Evolutionary conservation across 2,329 filamentous ascomycete species (phyloP).

Genomic region (Trichoderma aggressivum): DNA sequence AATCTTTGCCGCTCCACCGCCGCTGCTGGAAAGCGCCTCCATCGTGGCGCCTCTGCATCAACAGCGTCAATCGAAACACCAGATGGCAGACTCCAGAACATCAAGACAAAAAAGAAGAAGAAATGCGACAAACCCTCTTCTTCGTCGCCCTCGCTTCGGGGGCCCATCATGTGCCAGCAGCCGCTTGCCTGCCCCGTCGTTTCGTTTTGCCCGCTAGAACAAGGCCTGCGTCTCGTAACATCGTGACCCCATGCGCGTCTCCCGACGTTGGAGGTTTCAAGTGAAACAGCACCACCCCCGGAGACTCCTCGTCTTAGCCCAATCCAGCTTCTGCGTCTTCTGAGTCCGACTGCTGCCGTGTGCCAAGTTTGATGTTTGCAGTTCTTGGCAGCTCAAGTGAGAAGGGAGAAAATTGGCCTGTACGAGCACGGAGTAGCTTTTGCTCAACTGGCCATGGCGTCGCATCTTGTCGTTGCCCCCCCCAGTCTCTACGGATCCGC

Average conservation of each 20-base stretch:
- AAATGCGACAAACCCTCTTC: background rate
- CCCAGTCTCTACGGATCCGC: background rate
- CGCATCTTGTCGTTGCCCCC: background rate
- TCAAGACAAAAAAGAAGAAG: background rate
- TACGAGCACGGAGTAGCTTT: background rate
- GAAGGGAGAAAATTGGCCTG: background rate
- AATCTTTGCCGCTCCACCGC: constrained; percentile 9
- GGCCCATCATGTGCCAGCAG: background rate
- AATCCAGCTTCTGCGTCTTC: background rate
- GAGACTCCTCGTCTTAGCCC: constrained; percentile 11
- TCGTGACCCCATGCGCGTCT: constrained; percentile 11
- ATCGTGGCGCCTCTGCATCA: background rate
- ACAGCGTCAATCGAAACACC: constrained; percentile 10
- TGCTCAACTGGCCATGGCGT: background rate
- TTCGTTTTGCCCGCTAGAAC: constrained; percentile 13
- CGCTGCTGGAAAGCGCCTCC: background rate
- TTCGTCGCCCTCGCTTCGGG: background rate
- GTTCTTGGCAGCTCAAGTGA: constrained; percentile 7
- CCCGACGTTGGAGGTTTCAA: constrained; percentile 47
- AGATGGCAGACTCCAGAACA: background rate
- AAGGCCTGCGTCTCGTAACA: background rate
- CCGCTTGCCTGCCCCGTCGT: background rate
- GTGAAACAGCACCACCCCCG: constrained; percentile 35
- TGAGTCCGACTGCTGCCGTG: background rate
- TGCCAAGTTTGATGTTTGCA: constrained; percentile 8